A percentile compares a stretch with the other conserved stretches of the same genome.
Evolutionary conservation across 495 filamentous ascomycete species (phyloP).

Genomic region (Xylaria acuta): DNA sequence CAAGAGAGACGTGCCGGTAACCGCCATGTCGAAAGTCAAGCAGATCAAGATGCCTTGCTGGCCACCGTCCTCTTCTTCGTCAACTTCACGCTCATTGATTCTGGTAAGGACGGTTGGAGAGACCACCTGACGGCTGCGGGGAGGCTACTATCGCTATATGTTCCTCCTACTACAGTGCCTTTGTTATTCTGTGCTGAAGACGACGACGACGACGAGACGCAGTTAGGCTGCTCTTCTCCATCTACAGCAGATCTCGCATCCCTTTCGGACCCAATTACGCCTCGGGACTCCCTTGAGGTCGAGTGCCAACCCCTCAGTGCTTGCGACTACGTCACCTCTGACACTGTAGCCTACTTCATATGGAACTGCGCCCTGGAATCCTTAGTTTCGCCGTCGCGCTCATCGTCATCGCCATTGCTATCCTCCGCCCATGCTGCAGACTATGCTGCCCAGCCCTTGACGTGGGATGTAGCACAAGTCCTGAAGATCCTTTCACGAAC

Average conservation of each 20-base stretch:
- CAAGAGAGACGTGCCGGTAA: constrained; percentile 5
- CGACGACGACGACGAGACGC: not conserved
- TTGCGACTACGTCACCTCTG: constrained; percentile 50
- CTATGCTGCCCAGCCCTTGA: constrained; percentile 18
- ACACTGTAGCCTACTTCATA: constrained; percentile 48
- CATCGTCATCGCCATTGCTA: constrained; percentile 21
- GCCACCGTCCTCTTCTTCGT: constrained; percentile 63
- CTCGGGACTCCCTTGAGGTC: constrained; percentile 40
- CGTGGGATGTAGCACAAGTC: constrained; percentile 37
- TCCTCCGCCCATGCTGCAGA: constrained; percentile 14
- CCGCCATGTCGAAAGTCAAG: constrained; percentile 24
- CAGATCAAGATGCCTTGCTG: constrained; percentile 50
- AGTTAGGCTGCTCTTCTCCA: constrained; percentile 22
- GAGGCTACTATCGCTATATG: constrained; percentile 44
- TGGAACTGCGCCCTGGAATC: constrained; percentile 42
- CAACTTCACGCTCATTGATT: constrained; percentile 64
- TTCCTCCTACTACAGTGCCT: constrained; percentile 38
- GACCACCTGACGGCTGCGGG: constrained; percentile 59
- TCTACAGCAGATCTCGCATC: not conserved
- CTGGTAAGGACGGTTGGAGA: constrained; percentile 61
- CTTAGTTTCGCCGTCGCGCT: constrained; percentile 45
- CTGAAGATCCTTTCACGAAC: constrained; percentile 45
- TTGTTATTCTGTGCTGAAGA: constrained; percentile 24
- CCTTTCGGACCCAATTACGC: constrained; percentile 28
- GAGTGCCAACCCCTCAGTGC: constrained; percentile 22